A percentile compares a stretch with the other conserved stretches of the same genome.
Conservation (phyloP, 768 basidiomycete species). For the Polyporus arcularius region DNA sequence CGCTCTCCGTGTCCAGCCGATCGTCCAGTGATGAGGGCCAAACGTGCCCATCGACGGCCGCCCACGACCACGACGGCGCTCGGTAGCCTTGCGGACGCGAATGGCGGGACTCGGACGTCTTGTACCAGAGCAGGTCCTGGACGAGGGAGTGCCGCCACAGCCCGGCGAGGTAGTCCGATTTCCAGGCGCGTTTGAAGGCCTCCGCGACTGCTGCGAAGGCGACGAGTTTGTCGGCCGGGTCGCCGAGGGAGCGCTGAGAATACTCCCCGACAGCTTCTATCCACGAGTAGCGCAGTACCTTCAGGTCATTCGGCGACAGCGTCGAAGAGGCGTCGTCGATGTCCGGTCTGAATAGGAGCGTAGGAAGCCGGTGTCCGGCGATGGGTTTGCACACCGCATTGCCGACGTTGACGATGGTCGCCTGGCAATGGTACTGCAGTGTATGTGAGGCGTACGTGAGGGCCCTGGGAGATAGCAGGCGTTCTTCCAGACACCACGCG, state of each 20-base stretch:
- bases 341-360: conserved; percentile 1
- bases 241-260: conserved; percentile 1
- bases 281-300: conserved; percentile 4
- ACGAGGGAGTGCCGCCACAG: conserved; percentile 6
- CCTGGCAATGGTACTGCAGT: conserved; percentile 14
- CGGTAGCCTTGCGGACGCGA: not conserved
- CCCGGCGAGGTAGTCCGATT: conserved; percentile 13
- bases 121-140: conserved; percentile 10
- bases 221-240: conserved; percentile 13
- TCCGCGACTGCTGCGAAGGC: conserved; percentile 14
- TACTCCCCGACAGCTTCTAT: conserved; percentile 2
- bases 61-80: conserved; percentile 19
- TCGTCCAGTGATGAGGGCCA: not conserved
- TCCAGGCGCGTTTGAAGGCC: conserved; percentile 4
- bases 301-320: not conserved
- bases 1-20: not conserved
- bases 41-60: conserved; percentile 9
- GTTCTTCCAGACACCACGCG: conserved; percentile 16
- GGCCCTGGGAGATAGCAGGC: conserved; percentile 7
- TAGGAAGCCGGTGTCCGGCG: not conserved
- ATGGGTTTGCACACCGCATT: not conserved
- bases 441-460: conserved; percentile 11
- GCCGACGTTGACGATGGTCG: conserved; percentile 2
- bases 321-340: not conserved
- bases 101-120: not conserved